A percentile compares a stretch with the other conserved stretches of the same genome.
These are phyloP conservation scores for Dictyostelium discoideum DNA, from an alignment of 78 protist species.

Conservation along the genomic window dicty_2.7 NC_007089.4:442001-442500, in stretches of 20 bases:
- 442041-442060: not conserved
- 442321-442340: not conserved
- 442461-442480: not conserved
- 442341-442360: not conserved
- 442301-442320: not conserved
- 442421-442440: constrained; percentile 1
- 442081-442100: not conserved
- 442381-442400: constrained; percentile 14
- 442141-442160: not conserved
- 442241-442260: constrained; percentile 4
- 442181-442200: too few species aligned
- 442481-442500: not conserved
- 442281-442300: not conserved
- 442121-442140: not conserved
- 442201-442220: too few species aligned
- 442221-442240: too few species aligned
- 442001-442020: not conserved
- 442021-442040: not conserved
- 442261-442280: constrained; percentile 30
- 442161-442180: not conserved
- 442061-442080: constrained; percentile 18
- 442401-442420: not conserved
- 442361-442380: not conserved
- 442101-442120: constrained; percentile 17
- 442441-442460: not conserved